Percentiles rank a stretch among this genome's conserved stretches.
Evolutionary conservation across 2,329 filamentous ascomycete species (phyloP).

Genomic region (Lachnellula subtilissima): DNA sequence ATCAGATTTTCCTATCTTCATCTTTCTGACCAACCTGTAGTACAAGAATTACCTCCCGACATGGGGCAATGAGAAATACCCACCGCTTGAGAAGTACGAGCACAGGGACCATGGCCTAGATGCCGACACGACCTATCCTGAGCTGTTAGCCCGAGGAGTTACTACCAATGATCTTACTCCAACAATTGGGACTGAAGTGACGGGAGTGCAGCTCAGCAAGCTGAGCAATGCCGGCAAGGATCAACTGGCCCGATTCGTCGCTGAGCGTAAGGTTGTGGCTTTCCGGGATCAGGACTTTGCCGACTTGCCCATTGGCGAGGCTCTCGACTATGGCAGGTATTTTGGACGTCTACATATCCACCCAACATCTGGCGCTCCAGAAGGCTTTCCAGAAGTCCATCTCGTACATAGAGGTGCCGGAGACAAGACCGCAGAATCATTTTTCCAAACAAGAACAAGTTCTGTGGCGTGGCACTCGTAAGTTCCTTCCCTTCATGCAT

Average conservation of each 20-base stretch:
- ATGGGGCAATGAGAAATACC: constrained; percentile 59
- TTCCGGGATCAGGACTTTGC: constrained; percentile 74
- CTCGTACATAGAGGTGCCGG: constrained; percentile 69
- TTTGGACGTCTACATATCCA: constrained; percentile 81
- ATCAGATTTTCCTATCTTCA: not conserved
- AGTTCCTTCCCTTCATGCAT: not conserved
- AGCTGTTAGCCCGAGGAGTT: constrained; percentile 55
- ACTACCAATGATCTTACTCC: constrained; percentile 61
- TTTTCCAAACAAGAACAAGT: constrained; percentile 67
- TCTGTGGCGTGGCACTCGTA: constrained; percentile 79
- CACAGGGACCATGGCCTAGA: constrained; percentile 73
- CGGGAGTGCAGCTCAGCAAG: constrained; percentile 65
- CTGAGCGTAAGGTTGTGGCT: constrained; percentile 72
- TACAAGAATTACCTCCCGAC: constrained; percentile 71
- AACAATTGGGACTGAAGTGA: constrained; percentile 68
- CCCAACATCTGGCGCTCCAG: constrained; percentile 70
- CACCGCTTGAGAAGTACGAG: constrained; percentile 63
- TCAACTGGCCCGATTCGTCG: constrained; percentile 69
- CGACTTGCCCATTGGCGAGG: constrained; percentile 64
- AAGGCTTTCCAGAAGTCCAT: constrained; percentile 69
- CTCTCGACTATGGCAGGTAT: constrained; percentile 65
- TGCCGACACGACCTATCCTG: constrained; percentile 63
- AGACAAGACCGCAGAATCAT: constrained; percentile 55
- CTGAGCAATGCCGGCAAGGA: constrained; percentile 67
- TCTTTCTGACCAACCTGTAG: constrained; percentile 24